Percentiles rank a stretch among this genome's conserved stretches.
These are phyloP conservation scores for Dichotomocladium elegans DNA, from an alignment of 371 early-diverging fungal genomes.

Conservation along the genomic window DNA sequence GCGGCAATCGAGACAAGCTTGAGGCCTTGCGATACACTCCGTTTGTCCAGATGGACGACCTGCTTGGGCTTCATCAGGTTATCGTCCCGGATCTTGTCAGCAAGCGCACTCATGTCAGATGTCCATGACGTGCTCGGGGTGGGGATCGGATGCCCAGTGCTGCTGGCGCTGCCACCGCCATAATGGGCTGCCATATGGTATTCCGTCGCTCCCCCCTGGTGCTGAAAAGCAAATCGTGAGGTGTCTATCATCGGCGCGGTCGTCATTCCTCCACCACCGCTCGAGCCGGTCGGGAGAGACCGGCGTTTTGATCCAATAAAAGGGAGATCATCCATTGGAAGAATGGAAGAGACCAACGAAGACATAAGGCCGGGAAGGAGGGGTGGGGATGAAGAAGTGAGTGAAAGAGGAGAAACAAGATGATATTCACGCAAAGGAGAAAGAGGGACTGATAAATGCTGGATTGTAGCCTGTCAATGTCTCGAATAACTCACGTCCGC, in stretches of 20 bases:
- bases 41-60: slow-evolving; percentile 19
- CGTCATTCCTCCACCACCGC: slow-evolving; percentile 3
- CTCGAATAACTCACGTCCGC: no score
- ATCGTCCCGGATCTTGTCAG: slow-evolving; percentile 31
- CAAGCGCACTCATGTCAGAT: slow-evolving; percentile 32
- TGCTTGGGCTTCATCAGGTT: slow-evolving; percentile 9
- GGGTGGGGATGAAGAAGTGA: not conserved
- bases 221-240: not conserved
- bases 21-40: slow-evolving; percentile 48
- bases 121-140: slow-evolving; percentile 37
- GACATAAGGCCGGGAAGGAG: slow-evolving; percentile 15
- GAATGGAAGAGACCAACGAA: slow-evolving; percentile 31
- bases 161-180: no score
- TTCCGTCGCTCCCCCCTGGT: not conserved
- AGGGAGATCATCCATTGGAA: slow-evolving; percentile 21
- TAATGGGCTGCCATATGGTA: slow-evolving; percentile 3
- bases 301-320: slow-evolving; percentile 10
- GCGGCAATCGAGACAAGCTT: slow-evolving; percentile 48
- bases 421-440: not conserved
- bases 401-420: not conserved
- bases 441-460: not conserved
- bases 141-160: slow-evolving; percentile 20
- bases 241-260: no score
- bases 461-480: no score
- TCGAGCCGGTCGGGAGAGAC: slow-evolving; percentile 4